Percentiles rank a stretch among this genome's conserved stretches.
These are phyloP conservation scores for Nasturtium officinale DNA, from an alignment of 345 rosid genomes.

Conservation along the genomic window DNA sequence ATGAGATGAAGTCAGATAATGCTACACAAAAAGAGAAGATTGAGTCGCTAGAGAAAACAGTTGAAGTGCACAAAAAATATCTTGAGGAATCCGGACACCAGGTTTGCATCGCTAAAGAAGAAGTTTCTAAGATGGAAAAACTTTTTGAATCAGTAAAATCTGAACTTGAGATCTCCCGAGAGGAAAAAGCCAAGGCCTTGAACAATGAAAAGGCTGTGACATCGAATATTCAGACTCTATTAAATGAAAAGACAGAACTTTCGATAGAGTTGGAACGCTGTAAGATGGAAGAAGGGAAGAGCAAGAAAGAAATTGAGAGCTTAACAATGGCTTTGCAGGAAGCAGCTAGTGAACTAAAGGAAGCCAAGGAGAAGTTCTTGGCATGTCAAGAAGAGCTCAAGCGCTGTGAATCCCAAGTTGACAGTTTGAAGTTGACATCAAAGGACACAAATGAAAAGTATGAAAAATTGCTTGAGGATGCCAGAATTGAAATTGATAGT, in stretches of 20 bases:
- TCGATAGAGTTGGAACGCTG: constrained; percentile 59
- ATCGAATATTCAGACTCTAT: constrained; percentile 59
- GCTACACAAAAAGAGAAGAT: constrained; percentile 66
- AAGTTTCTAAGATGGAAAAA: constrained; percentile 51
- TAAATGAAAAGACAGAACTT: constrained; percentile 71
- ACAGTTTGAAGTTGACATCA: constrained; percentile 60
- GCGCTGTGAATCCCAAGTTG: constrained; percentile 56
- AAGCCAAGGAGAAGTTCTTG: constrained; percentile 68
- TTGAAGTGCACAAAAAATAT: constrained; percentile 58
- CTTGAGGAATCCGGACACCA: constrained; percentile 62
- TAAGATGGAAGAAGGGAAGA: constrained; percentile 75
- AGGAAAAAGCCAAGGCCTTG: constrained; percentile 67
- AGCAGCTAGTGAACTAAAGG: constrained; percentile 77
- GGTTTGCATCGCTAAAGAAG: constrained; percentile 51
- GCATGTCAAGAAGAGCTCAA: constrained; percentile 63
- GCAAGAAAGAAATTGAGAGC: constrained; percentile 84
- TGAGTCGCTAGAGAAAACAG: constrained; percentile 64
- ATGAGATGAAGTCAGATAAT: constrained; percentile 63
- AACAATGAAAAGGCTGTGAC: constrained; percentile 72
- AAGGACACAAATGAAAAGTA: constrained; percentile 69
- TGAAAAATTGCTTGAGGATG: constrained; percentile 63
- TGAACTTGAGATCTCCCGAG: constrained; percentile 62
- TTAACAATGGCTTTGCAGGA: constrained; percentile 78
- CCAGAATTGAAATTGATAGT: constrained; percentile 58
- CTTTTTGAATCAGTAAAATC: constrained; percentile 56